Evolutionary conservation across 1,139 yeast species (phyloP).

Genomic region (Candida tetrigidarum): DNA sequence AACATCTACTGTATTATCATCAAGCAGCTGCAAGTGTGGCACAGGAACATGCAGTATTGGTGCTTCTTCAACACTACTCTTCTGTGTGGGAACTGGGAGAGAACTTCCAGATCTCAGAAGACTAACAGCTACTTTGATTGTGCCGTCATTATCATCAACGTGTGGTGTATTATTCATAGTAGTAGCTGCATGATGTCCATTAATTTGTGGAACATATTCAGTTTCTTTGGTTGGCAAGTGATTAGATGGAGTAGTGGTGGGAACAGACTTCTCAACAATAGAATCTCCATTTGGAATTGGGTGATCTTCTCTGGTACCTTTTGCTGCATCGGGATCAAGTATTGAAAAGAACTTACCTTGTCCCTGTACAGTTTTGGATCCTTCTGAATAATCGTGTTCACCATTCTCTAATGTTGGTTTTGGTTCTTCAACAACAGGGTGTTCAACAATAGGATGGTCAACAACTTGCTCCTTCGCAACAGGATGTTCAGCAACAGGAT

Average conservation of each 20-base stretch:
- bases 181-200: too few relatives aligned
- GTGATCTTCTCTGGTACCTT: background rate
- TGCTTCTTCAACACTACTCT: background rate
- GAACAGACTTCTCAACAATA: too few relatives aligned
- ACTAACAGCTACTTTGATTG: background rate
- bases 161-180: too few relatives aligned
- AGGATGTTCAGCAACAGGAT: background rate
- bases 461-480: background rate
- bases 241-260: background rate
- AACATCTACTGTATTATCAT: background rate
- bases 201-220: background rate
- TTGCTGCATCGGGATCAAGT: background rate
- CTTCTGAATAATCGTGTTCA: background rate
- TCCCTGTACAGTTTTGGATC: background rate
- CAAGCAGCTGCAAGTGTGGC: slow-evolving; percentile 1
- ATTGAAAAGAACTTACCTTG: background rate
- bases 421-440: background rate
- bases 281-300: background rate
- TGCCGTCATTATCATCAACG: too few relatives aligned
- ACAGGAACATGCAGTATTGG: background rate
- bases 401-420: background rate
- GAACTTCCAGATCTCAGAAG: background rate
- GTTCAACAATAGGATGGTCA: background rate
- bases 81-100: too few relatives aligned
- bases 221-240: background rate